phyloP scores from a whole-genome alignment of 106 monocot species.

The Cymbidium sinense region DNA sequence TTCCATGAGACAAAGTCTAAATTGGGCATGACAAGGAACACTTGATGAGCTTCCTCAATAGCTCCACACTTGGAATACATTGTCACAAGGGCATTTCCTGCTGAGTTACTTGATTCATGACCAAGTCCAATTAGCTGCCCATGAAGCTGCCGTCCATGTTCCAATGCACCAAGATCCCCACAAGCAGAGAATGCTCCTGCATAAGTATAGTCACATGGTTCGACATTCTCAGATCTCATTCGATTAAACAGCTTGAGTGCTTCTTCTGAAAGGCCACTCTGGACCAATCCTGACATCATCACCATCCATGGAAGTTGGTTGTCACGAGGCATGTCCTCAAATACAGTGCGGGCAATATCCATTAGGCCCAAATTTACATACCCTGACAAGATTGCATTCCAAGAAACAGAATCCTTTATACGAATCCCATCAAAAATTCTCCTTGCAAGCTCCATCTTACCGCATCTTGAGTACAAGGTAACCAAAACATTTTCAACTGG shows the following conservation, averaged over 20 bases:
- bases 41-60: constrained; percentile 36
- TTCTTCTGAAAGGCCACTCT: constrained; percentile 68
- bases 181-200: constrained; percentile 65
- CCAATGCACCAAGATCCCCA: constrained; percentile 59
- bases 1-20: constrained; percentile 85
- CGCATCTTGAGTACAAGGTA: constrained; percentile 60
- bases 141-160: constrained; percentile 68
- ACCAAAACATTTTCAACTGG: constrained; percentile 72
- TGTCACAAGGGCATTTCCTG: constrained; percentile 57
- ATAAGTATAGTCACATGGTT: constrained; percentile 75
- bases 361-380: constrained; percentile 38
- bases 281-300: constrained; percentile 74
- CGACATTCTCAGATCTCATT: constrained; percentile 48
- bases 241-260: constrained; percentile 53
- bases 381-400: constrained; percentile 86
- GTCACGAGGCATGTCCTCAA: constrained; percentile 51
- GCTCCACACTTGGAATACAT: constrained; percentile 76
- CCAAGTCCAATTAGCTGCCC: constrained; percentile 53
- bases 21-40: constrained; percentile 69
- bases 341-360: constrained; percentile 41
- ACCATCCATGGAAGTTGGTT: constrained; percentile 75
- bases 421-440: constrained; percentile 56
- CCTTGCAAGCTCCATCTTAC: constrained; percentile 36
- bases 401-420: constrained; percentile 74
- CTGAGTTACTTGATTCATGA: constrained; percentile 67